Base-by-base conservation (phyloP, 768 basidiomycete genomes). In the Kwoniella dendrophila region DNA sequence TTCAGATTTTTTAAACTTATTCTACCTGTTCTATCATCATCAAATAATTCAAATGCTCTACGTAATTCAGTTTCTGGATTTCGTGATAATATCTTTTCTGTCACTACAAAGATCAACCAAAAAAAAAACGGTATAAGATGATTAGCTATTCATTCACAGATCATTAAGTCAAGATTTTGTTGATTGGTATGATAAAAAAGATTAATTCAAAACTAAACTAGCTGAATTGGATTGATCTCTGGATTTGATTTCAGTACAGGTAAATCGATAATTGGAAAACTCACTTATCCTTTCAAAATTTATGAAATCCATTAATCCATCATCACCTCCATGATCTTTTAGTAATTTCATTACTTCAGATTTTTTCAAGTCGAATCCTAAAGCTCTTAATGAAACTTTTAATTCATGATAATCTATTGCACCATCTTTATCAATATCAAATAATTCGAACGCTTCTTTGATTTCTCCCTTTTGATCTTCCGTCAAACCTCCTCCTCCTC, bases 361-460 rank as follows among this genome's bases (percentile, higher is more conserved):
- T 82, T 98, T 99, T 83, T 98, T 98, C 81, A 96, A 78, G 78
- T 98, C 96, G 77, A 98, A 98, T 1, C 96, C 96, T 61, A 99
- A 81, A 1, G 96, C 96, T 45, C 96, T 85, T 91, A 99, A 94
- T 53, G 95, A 93, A 73, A 99, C 96, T 80, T 98, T 99, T 72
- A 98, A 85, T 78, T 99, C 96, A 81, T 99, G 96, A 81, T 98
- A 98, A 81, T 97, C 96, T 59, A 98, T 83, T 53, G 85, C 87
- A 33, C 91, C 91, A 75, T 99, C 96, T 83, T 97, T 96, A 84
- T 99, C 96, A 45, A 93, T 90, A 81, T 99, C 96, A 77, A 99
- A 99, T 56, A 99, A 87, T 80, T 98, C 95, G 74, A 99, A 99
- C 0, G 96, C 96, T 74, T 99, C 96, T 79, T 93, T 93, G 57